Base-by-base conservation (phyloP, 495 filamentous ascomycete species). In the Cetradonia linearis region DNA sequence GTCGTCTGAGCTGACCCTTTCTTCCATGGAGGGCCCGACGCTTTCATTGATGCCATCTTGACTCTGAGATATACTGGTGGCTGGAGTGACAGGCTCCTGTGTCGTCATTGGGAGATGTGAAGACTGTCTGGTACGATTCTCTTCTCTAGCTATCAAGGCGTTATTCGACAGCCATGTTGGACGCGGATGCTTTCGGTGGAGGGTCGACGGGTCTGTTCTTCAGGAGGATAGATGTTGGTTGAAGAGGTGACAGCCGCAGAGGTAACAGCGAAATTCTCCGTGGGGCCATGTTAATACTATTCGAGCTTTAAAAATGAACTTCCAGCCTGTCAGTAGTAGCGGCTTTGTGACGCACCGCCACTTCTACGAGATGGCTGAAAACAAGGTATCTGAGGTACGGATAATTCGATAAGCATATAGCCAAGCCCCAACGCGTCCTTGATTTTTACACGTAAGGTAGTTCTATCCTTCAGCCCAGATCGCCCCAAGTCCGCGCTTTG, bases 1-100 rank as follows among this genome's bases (percentile, higher is more conserved):
- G 38, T 62, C 60, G 10, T 59, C 55, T 54, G 50, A 36, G 31
- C 50, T 48, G 28, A 18, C 38, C 27, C 30, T 3, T 18, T 20
- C 40, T 42, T 31, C 25, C 7, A 58, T n/a, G 5, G 50, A 36
- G 28, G 31, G 28, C 23, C 18, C 5, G 16, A n/a, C 20, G 9
- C 10, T 30, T 5, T 36, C 31, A 2, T 36, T 25, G 30, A 54
- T 36, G 50, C 28, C 50, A 54, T 34, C 50, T 11, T 34, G 31
- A 34, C 31, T 36, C 33, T 54, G 50, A 34, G 50, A 36, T 36
- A 54, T 34, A 23, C 50, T 54, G 25, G 50, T 54, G 11, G 50
- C 50, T 11, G 50, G 50, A 7, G 50, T 54, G 28, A 20, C 23
- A 8, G 33, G 50, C 16, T 54, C 50, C 23, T 34, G 50, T n/a